Base-by-base conservation (phyloP, 441 rosid species). In the Hura crepitans region DNA sequence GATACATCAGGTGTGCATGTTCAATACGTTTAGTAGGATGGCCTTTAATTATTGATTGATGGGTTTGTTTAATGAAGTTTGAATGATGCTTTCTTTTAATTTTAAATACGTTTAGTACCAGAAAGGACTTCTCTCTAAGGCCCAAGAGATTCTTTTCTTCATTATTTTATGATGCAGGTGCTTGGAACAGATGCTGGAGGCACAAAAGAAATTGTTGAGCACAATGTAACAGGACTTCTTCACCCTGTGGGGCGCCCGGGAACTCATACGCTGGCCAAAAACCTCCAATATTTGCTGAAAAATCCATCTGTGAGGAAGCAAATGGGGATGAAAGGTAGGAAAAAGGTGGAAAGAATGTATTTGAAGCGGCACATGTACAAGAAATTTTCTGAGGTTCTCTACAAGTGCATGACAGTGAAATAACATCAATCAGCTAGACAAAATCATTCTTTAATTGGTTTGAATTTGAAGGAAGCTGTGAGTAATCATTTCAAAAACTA, bases 121-220 rank as follows among this genome's bases (percentile, higher is more conserved):
- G n/a, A n/a, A n/a, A 46, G 5, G 14, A 70, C 11, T 42, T n/a
- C 11, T 8, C 15, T 54, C 20, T 3, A 23, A 28, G 31, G 54
- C 25, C 27, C n/a, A 18, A 11, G 1, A 57, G 9, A 45, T 37
- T 35, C 12, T 59, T 23, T 17, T 42, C 37, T 37, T 47, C 33
- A 55, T 39, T 42, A 27, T 42, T 43, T 7, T 6, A 28, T 73
- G 65, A 51, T 70, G 56, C 87, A 89, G 94, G 94, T 94, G 70
- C 83, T 91, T 13, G 99, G 99, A 72, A 94, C 99, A 42, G 92
- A 91, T 71, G 91, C 92, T 11, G 99, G 99, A 78, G 99, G 99
- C 72, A 90, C 97, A 46, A 85, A 77, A 79, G 97, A 89, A 84
- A 92, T 94, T 50, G 89, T 92, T 1, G 86, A 85, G 79, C 87